Conservation (phyloP, 202 grass and related monocot species). For the Setaria italica region DNA sequence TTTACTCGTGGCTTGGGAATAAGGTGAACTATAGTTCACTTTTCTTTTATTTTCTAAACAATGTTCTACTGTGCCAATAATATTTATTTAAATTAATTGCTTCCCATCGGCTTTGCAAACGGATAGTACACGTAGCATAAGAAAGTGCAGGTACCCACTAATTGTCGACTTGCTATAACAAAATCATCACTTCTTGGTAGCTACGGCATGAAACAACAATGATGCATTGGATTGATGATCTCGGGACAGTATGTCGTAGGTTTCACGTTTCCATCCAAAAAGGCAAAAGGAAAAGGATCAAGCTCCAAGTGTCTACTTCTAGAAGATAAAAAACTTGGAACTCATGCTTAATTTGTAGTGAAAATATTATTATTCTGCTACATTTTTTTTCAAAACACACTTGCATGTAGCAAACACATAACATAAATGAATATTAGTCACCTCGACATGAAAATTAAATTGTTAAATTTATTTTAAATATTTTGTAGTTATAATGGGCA, state of each 20-base stretch:
- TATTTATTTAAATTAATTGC: not conserved
- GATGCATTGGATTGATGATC: not conserved
- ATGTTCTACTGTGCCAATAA: not conserved
- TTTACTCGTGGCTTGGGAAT: no score
- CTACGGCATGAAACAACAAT: constrained; percentile 9
- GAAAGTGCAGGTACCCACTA: not conserved
- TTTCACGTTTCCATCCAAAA: not conserved
- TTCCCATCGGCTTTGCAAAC: not conserved
- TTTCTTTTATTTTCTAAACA: not conserved
- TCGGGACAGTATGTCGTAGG: not conserved
- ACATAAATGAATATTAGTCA: not conserved
- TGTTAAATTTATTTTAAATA: not conserved
- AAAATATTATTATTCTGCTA: not conserved
- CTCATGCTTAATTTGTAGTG: not conserved
- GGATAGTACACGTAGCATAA: not conserved
- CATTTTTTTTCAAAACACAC: not conserved
- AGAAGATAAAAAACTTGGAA: not conserved
- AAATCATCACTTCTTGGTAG: constrained; percentile 7
- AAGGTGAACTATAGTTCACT: not conserved
- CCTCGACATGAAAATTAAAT: not conserved
- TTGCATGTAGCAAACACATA: not conserved
- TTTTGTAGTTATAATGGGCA: not conserved
- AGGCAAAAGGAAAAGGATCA: not conserved
- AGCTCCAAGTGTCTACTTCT: not conserved
- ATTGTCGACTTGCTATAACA: not conserved